Evolutionary conservation across 2,329 filamentous ascomycete genomes (phyloP), one percentile per base, ranked within the genome.

Genomic region (Pseudogymnoascus sp.): DNA sequence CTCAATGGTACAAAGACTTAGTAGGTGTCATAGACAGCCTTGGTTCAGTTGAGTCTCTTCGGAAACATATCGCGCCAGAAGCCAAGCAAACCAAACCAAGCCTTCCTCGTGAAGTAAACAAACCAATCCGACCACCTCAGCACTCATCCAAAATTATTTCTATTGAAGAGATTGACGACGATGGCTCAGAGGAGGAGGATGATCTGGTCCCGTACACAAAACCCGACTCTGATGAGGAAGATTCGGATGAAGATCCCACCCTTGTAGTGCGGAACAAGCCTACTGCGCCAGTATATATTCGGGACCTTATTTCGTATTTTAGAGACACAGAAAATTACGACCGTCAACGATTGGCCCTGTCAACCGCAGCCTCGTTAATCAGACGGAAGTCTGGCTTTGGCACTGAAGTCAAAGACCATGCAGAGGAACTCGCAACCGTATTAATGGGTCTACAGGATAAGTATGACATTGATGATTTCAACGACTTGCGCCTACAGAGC

Each of bases 211-310:
- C 90, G 0, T 96, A 97, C 69, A 84, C 84, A 12, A 97, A 96
- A 73, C 91, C 91, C 0, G 90, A 91, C 70, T 92, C 90, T 1
- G 95, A 99, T 68, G 83, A 86, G 0, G 91, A 96, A 72, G 95
- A 99, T 72, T 93, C 91, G 0, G 92, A 97, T 63, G 93, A 97
- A 38, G 96, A 99, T 69, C 88, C 95, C 4, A 96, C 92, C 0
- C 79, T 96, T 16, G 83, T 97, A 59, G 88, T 89, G 63, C 84
- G 93, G 12, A 87, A 95, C 74, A 97, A 95, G 69, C 84, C 88
- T 21, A 89, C 84, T 64, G 84, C 91, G 0, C 95, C 95, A 1
- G 92, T 99, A 0, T 97, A 97, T 70, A 88, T 97, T 65, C 86
- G 92, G 53, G 91, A 96, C 69, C 81, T 97, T 9, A 87, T 97